Conservation (phyloP, 1,139 yeast species). For the Debaryomyces coudertii region DNA sequence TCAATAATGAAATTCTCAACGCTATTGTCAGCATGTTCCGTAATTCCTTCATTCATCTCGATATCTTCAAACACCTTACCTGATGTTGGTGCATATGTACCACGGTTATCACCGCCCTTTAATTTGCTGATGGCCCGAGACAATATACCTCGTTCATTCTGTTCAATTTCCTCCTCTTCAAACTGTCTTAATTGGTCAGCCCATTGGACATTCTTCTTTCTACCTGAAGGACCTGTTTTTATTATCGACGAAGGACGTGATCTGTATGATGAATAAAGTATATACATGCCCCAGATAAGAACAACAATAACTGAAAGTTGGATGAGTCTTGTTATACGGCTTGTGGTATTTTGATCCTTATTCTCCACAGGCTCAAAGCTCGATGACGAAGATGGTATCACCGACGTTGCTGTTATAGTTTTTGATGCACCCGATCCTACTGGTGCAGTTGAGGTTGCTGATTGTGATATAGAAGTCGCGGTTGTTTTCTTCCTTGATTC, state of each 20-base stretch:
- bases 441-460: neutral
- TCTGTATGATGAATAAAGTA: constrained; percentile 39
- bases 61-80: constrained; percentile 35
- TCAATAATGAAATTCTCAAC: constrained; percentile 39
- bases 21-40: constrained; percentile 16
- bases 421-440: neutral
- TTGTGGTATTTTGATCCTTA: constrained; percentile 22
- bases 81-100: constrained; percentile 31
- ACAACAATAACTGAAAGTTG: constrained; percentile 46
- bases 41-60: constrained; percentile 37
- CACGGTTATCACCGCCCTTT: constrained; percentile 34
- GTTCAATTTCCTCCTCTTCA: constrained; percentile 34
- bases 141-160: constrained; percentile 30
- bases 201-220: constrained; percentile 62
- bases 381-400: constrained; percentile 11
- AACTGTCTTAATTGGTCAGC: constrained; percentile 51
- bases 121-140: constrained; percentile 45
- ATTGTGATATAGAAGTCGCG: constrained; percentile 14
- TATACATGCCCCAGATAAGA: constrained; percentile 48
- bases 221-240: constrained; percentile 38
- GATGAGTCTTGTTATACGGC: constrained; percentile 42
- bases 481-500: constrained; percentile 16
- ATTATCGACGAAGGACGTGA: constrained; percentile 50
- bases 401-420: constrained; percentile 9
- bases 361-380: constrained; percentile 12